These are phyloP conservation scores for Malus hybrid DNA, from an alignment of 331 rosid genomes.

Conservation along the genomic window DNA sequence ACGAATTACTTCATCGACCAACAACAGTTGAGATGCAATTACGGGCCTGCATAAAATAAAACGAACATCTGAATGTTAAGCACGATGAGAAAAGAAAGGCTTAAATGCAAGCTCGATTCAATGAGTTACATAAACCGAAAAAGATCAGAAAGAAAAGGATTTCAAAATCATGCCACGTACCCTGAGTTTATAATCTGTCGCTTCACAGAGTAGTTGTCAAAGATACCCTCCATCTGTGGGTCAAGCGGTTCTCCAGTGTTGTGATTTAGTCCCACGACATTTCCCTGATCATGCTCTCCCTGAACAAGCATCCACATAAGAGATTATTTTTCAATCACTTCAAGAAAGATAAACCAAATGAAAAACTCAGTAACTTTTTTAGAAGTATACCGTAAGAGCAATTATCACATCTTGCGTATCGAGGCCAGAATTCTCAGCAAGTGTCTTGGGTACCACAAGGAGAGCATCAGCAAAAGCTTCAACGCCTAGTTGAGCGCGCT, in stretches of 20 bases:
- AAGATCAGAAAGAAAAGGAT: not conserved
- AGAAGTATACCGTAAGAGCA: constrained; percentile 52
- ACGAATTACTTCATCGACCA: constrained; percentile 97
- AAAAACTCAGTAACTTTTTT: not conserved
- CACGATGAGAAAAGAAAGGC: too few relatives aligned
- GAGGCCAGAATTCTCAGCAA: constrained; percentile 91
- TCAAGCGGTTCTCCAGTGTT: constrained; percentile 85
- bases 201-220: constrained; percentile 89
- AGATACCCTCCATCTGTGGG: constrained; percentile 97
- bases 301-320: constrained; percentile 29
- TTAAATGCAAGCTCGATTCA: too few relatives aligned
- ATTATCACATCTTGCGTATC: constrained; percentile 91
- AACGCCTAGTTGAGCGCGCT: constrained; percentile 97
- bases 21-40: constrained; percentile 78
- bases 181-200: constrained; percentile 93
- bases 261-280: constrained; percentile 70
- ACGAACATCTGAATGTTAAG: not conserved
- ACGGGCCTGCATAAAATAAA: constrained; percentile 62
- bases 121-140: too few relatives aligned
- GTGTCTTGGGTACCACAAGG: constrained; percentile 95
- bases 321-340: not conserved
- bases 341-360: not conserved
- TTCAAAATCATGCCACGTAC: constrained; percentile 24
- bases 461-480: constrained; percentile 97
- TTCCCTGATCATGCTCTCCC: constrained; percentile 92